Percentiles rank a stretch among this genome's conserved stretches.
phyloP scores from a whole-genome alignment of 805 yeast species.

The Ogataea parapolymorpha region DNA sequence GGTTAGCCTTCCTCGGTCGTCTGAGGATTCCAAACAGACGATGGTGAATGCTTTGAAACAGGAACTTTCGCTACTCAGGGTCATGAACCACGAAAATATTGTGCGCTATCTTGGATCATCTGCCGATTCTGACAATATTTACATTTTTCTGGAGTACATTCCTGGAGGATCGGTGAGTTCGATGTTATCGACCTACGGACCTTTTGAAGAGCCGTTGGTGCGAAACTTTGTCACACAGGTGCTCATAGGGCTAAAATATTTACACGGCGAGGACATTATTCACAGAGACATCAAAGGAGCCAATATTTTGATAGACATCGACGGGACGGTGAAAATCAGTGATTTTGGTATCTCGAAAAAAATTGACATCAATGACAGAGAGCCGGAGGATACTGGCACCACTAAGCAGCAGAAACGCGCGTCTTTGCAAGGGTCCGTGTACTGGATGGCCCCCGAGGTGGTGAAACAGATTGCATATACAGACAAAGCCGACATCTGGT shows the following conservation, averaged over 20 bases:
- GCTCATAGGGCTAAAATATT: slow-evolving; percentile 50
- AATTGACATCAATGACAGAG: slow-evolving; percentile 27
- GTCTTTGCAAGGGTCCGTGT: slow-evolving; percentile 90
- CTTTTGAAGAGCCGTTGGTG: slow-evolving; percentile 58
- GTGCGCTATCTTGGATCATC: slow-evolving; percentile 91
- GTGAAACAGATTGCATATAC: slow-evolving; percentile 92
- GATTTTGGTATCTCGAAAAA: slow-evolving; percentile 68
- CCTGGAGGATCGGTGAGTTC: slow-evolving; percentile 49
- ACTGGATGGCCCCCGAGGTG: slow-evolving; percentile 99
- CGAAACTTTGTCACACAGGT: slow-evolving; percentile 54
- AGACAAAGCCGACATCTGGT: slow-evolving; percentile 94
- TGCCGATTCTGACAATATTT: slow-evolving; percentile 63
- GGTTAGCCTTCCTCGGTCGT: slow-evolving; percentile 59
- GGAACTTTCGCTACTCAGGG: slow-evolving; percentile 75
- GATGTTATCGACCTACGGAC: slow-evolving; percentile 56
- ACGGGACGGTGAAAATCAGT: slow-evolving; percentile 60
- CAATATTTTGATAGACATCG: slow-evolving; percentile 55
- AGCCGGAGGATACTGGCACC: slow-evolving; percentile 32
- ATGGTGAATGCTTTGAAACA: slow-evolving; percentile 80
- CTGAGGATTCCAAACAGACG: slow-evolving; percentile 29
- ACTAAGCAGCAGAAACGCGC: slow-evolving; percentile 59
- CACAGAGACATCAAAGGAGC: slow-evolving; percentile 68
- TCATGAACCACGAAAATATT: slow-evolving; percentile 84
- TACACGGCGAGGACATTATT: slow-evolving; percentile 55
- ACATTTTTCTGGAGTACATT: slow-evolving; percentile 64